Conservation (phyloP, 2,329 filamentous ascomycete genomes). For the Sarocladium kiliense region DNA sequence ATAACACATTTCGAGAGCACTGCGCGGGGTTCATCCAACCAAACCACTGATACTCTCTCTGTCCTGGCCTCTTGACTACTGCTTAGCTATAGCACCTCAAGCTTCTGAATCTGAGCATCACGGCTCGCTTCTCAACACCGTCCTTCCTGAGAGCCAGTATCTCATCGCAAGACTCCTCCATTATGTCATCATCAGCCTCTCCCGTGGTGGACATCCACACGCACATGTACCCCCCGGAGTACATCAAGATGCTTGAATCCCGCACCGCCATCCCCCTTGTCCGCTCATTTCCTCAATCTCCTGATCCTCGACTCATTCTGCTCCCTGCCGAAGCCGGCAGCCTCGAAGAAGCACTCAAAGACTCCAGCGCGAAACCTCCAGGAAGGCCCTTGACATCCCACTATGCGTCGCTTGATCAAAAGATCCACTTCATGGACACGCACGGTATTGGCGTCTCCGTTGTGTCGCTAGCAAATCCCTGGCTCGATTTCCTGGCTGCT, state of each 20-base stretch:
- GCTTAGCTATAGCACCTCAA: too few species aligned
- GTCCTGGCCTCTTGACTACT: too few species aligned
- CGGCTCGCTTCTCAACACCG: too few species aligned
- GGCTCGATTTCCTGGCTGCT: conserved; percentile 76
- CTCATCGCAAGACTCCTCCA: not conserved
- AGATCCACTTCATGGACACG: conserved; percentile 81
- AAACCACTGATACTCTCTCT: too few species aligned
- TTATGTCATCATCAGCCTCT: conserved; percentile 30
- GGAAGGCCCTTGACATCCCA: conserved; percentile 79
- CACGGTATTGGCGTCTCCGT: conserved; percentile 80
- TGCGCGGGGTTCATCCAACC: too few species aligned
- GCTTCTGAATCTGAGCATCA: too few species aligned
- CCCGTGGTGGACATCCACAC: conserved; percentile 62
- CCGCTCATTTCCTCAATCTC: conserved; percentile 53
- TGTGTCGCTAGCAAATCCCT: conserved; percentile 86
- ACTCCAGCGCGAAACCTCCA: conserved; percentile 52
- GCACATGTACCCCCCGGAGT: conserved; percentile 63
- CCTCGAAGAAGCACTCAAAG: conserved; percentile 45
- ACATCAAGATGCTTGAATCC: conserved; percentile 55
- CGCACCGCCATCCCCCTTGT: conserved; percentile 64
- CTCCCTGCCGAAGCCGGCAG: conserved; percentile 45
- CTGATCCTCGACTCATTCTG: conserved; percentile 61
- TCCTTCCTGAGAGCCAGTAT: too few species aligned
- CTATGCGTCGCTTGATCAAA: conserved; percentile 75
- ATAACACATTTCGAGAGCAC: too few species aligned